Evolutionary conservation across 345 rosid species (phyloP), one percentile per base, ranked within the genome.

Genomic region (Euphorbia pulcherrima): DNA sequence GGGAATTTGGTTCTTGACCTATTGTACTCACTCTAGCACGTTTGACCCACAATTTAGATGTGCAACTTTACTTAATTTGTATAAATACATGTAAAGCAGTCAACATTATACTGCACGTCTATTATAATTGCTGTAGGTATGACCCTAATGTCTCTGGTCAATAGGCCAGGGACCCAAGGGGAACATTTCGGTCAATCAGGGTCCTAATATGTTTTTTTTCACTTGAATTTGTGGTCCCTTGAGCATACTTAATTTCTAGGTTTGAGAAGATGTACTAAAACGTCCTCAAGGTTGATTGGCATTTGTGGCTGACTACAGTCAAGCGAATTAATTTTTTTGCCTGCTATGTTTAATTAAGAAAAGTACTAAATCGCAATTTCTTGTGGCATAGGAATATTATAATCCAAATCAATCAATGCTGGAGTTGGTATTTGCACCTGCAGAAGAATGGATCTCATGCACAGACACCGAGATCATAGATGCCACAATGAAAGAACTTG

Each of bases 361-460:
- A 46, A 44, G 0, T 30, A 30, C 48, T 47, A 47, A 54, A 30
- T 20, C 35, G 10, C 29, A 17, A 0, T 62, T 29, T 39, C 17
- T 24, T 60, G 52, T 16, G 56, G 37, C 68, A 59, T 79, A 92
- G 96, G 99, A 90, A 74, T 94, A 94, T 82, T 89, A 94, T 62
- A 78, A 84, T 75, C 96, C 96, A 20, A 83, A 88, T 74, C 84
- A 85, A 53, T 94, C 99, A 12, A 94, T 94, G 92, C 82, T 94
- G 79, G 99, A 94, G 88, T 78, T 94, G 62, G 96, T 90, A 67
- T 90, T 94, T 81, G 97, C 96, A 29, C 98, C 98, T 0, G 96
- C 97, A 28, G 98, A 85, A 77, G 92, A 87, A 79, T 90, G 98
- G 98, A 85, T 93, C 73, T 87, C 92, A 26, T 8, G 88, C 17